Percentiles rank a stretch among this genome's conserved stretches.
Evolutionary conservation across 495 filamentous ascomycete species (phyloP).

Genomic region (Aspergillus conjunctus): DNA sequence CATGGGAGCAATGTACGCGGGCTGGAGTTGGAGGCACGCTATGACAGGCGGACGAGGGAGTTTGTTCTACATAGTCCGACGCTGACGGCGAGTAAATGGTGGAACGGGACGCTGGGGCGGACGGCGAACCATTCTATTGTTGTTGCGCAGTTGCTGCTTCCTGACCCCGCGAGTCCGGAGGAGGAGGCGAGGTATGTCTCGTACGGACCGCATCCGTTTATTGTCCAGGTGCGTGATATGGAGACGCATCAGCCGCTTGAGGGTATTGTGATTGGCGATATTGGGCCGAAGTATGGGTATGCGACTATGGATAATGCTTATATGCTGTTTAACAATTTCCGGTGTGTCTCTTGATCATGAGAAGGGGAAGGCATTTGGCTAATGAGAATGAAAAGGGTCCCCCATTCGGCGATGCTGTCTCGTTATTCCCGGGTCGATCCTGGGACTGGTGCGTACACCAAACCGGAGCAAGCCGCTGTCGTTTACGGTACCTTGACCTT

Average conservation of each 20-base stretch:
- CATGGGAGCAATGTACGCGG: constrained; percentile 54
- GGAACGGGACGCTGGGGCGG: constrained; percentile 51
- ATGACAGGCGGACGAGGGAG: constrained; percentile 41
- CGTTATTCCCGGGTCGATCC: constrained; percentile 47
- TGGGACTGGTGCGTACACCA: constrained; percentile 41
- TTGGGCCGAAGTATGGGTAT: constrained; percentile 53
- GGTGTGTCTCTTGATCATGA: constrained; percentile 13
- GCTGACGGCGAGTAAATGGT: constrained; percentile 54
- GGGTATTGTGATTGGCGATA: constrained; percentile 52
- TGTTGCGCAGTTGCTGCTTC: constrained; percentile 47
- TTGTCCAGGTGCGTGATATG: constrained; percentile 51
- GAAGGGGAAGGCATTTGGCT: no score
- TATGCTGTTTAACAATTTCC: constrained; percentile 50
- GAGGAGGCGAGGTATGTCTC: constrained; percentile 26
- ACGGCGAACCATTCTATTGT: constrained; percentile 37
- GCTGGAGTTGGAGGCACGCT: constrained; percentile 47
- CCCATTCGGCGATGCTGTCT: constrained; percentile 49
- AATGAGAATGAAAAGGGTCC: no score
- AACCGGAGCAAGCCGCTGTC: constrained; percentile 42
- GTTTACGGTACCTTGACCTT: constrained; percentile 51
- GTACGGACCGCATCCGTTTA: constrained; percentile 51
- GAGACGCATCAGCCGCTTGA: constrained; percentile 44
- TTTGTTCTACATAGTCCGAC: constrained; percentile 52
- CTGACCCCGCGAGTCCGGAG: constrained; percentile 22
- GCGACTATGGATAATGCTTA: constrained; percentile 54